phyloP scores from a whole-genome alignment of 352 stramenopile species.

The Achlya hypogyna region DNA sequence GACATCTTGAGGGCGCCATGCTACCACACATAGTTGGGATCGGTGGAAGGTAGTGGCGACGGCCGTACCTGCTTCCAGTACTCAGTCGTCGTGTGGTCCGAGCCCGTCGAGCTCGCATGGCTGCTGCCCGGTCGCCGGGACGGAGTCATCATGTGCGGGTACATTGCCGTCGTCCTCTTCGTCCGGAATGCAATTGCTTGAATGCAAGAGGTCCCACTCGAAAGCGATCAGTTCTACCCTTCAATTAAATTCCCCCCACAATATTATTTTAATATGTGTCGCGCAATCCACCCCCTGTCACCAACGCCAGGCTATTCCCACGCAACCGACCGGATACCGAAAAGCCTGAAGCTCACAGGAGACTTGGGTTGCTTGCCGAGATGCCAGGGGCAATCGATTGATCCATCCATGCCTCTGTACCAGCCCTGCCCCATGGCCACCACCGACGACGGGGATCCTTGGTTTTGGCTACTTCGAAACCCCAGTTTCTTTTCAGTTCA shows the following conservation, averaged over 20 bases:
- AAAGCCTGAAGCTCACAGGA: no score
- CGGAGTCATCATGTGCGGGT: not conserved
- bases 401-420: no score
- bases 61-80: conserved; percentile 19
- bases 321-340: no score
- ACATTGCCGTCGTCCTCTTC: not conserved
- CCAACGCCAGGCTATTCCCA: not conserved
- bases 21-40: not conserved
- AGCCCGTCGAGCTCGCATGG: not conserved
- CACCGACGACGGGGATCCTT: no score
- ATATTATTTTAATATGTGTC: not conserved
- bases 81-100: conserved; percentile 7
- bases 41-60: not conserved
- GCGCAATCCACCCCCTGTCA: not conserved
- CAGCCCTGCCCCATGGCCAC: no score
- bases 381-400: no score
- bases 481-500: no score
- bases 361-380: no score
- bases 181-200: not conserved
- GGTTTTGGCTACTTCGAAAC: no score
- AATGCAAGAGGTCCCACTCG: conserved; percentile 5
- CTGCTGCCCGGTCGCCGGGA: not conserved
- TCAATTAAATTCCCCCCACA: not conserved
- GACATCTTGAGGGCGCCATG: conserved; percentile 12
- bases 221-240: not conserved